These are phyloP conservation scores for Entomortierella beljakovae DNA, from an alignment of 192 early-diverging fungal genomes.

Conservation along the genomic window DNA sequence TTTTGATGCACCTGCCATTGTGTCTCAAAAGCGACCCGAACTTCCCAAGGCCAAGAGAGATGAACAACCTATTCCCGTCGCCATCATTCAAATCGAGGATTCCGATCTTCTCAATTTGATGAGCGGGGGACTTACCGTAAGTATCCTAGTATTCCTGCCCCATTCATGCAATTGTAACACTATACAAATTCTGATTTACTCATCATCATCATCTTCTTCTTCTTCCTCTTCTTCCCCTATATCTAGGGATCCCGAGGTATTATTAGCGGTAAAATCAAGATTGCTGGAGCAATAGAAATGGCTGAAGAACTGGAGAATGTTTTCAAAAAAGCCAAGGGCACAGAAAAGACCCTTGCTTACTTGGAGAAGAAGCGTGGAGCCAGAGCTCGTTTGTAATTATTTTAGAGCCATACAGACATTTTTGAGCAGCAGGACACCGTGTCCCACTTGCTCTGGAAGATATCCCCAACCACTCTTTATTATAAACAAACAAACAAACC, in stretches of 20 bases:
- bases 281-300: constrained; percentile 53
- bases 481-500: too few species aligned
- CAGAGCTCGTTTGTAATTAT: constrained; percentile 36
- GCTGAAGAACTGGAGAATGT: constrained; percentile 48
- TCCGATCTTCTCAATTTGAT: constrained; percentile 51
- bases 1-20: constrained; percentile 35
- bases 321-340: constrained; percentile 50
- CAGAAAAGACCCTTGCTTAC: constrained; percentile 50
- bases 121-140: constrained; percentile 52
- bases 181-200: too few species aligned
- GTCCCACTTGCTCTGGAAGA: too few species aligned
- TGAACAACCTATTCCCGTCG: constrained; percentile 45
- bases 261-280: constrained; percentile 54
- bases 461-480: too few species aligned
- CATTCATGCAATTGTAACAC: too few species aligned
- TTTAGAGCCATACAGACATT: background rate
- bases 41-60: constrained; percentile 52
- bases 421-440: too few species aligned
- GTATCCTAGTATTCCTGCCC: too few species aligned
- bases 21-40: constrained; percentile 47
- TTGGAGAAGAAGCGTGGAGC: constrained; percentile 49
- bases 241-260: constrained; percentile 47
- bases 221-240: background rate
- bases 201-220: background rate
- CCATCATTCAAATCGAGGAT: constrained; percentile 51